phyloP scores from a whole-genome alignment of 2,329 filamentous ascomycete genomes.

The Hypomyces perniciosus region DNA sequence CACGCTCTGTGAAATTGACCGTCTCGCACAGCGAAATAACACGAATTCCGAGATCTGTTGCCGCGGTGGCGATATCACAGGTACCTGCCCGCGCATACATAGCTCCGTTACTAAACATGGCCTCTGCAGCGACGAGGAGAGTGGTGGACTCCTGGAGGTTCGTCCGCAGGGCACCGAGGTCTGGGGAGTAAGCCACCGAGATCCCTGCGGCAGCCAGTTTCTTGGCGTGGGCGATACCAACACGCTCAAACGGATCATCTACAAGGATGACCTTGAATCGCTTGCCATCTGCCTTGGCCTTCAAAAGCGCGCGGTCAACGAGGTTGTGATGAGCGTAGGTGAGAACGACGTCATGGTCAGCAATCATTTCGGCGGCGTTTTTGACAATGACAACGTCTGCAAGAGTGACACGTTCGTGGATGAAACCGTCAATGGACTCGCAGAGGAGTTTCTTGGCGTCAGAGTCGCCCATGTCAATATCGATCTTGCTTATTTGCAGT shows the following conservation, averaged over 20 bases:
- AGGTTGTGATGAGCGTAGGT: slow-evolving; percentile 83
- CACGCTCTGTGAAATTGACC: slow-evolving; percentile 83
- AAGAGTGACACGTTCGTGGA: slow-evolving; percentile 81
- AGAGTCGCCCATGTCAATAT: slow-evolving; percentile 75
- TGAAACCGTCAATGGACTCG: slow-evolving; percentile 80
- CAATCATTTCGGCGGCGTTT: slow-evolving; percentile 69
- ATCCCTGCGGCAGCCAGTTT: slow-evolving; percentile 62
- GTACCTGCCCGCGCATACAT: slow-evolving; percentile 86
- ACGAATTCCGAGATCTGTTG: slow-evolving; percentile 66
- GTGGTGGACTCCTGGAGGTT: slow-evolving; percentile 63
- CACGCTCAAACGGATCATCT: slow-evolving; percentile 57
- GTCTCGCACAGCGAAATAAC: slow-evolving; percentile 90
- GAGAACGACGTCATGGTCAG: slow-evolving; percentile 73
- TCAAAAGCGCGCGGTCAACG: slow-evolving; percentile 73
- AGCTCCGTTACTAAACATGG: slow-evolving; percentile 91
- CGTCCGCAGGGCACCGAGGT: slow-evolving; percentile 67
- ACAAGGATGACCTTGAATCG: slow-evolving; percentile 79
- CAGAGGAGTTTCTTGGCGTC: slow-evolving; percentile 75
- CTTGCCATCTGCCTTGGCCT: slow-evolving; percentile 64
- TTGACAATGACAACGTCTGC: slow-evolving; percentile 81
- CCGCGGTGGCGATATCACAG: slow-evolving; percentile 77
- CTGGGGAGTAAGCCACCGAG: slow-evolving; percentile 72
- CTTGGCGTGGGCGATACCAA: slow-evolving; percentile 57
- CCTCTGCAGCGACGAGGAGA: slow-evolving; percentile 83
- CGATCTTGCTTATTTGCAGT: slow-evolving; percentile 82